phyloP scores from a whole-genome alignment of 2,329 filamentous ascomycete species.

The Penicillium thymicola region DNA sequence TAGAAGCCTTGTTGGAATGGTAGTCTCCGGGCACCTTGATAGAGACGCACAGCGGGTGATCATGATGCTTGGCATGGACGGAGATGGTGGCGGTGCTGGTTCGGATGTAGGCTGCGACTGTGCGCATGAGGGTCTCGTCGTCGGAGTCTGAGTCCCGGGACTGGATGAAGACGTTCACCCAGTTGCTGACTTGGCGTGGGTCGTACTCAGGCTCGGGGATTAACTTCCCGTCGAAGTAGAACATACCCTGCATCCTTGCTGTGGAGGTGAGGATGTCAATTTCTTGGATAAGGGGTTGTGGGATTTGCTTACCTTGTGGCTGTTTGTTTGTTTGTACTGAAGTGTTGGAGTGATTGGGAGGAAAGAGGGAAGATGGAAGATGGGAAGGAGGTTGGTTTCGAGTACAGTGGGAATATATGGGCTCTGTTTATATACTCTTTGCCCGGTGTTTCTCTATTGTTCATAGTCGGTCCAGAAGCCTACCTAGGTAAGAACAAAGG shows the following conservation, averaged over 20 bases:
- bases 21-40: conserved; percentile 10
- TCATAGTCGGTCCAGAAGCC: neutral
- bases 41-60: conserved; percentile 3
- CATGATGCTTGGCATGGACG: neutral
- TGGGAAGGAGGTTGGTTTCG: neutral
- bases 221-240: conserved; percentile 3
- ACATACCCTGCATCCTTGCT: conserved; percentile 2
- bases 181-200: conserved; percentile 4
- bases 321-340: neutral
- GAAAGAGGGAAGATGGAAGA: neutral
- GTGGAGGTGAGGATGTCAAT: neutral
- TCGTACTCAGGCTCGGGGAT: conserved; percentile 5
- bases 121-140: conserved; percentile 1
- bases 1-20: conserved; percentile 5
- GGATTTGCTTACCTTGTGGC: neutral
- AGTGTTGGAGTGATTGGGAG: neutral
- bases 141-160: neutral
- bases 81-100: neutral
- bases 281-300: neutral
- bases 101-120: neutral
- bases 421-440: neutral
- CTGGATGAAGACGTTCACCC: conserved; percentile 5
- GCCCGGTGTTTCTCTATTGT: neutral
- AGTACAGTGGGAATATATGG: neutral
- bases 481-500: neutral